Evolutionary conservation across 257 asterid genomes (phyloP).

Genomic region (Echites panduratus): DNA sequence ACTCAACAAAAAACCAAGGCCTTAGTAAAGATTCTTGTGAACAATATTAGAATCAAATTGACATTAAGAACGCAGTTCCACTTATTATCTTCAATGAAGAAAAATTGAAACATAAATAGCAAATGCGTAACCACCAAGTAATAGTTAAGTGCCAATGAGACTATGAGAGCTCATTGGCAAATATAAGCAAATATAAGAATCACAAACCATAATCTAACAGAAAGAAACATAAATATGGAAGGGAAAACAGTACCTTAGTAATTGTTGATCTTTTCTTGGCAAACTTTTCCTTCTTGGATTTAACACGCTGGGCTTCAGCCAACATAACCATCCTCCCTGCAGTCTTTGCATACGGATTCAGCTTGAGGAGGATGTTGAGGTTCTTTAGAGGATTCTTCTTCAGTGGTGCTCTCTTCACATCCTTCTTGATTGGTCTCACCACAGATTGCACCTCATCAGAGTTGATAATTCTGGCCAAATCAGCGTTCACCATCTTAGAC

Average conservation of each 20-base stretch:
- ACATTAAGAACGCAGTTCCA: no score
- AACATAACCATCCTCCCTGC: slow-evolving; percentile 72
- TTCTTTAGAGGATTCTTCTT: slow-evolving; percentile 80
- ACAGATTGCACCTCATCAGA: slow-evolving; percentile 87
- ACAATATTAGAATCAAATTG: no score
- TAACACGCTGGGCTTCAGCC: slow-evolving; percentile 72
- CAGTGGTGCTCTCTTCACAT: slow-evolving; percentile 51
- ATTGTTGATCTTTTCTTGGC: slow-evolving; percentile 58
- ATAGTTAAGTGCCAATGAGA: no score
- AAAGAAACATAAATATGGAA: slow-evolving; percentile 10
- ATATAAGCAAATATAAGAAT: no score
- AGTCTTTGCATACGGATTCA: slow-evolving; percentile 76
- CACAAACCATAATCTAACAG: not conserved
- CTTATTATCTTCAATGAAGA: no score
- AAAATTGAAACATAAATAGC: no score
- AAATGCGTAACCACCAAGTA: no score
- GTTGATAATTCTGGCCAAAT: slow-evolving; percentile 73
- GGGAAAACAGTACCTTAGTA: slow-evolving; percentile 50
- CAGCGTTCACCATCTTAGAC: slow-evolving; percentile 80
- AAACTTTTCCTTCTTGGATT: slow-evolving; percentile 72
- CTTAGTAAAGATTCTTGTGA: no score
- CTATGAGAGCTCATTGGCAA: not conserved
- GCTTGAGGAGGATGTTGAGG: slow-evolving; percentile 58
- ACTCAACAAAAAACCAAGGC: no score
- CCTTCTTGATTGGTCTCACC: slow-evolving; percentile 77